Evolutionary conservation across 1,284 basidiomycete species (phyloP).

Genomic region (Coniferiporia sulphurascens): DNA sequence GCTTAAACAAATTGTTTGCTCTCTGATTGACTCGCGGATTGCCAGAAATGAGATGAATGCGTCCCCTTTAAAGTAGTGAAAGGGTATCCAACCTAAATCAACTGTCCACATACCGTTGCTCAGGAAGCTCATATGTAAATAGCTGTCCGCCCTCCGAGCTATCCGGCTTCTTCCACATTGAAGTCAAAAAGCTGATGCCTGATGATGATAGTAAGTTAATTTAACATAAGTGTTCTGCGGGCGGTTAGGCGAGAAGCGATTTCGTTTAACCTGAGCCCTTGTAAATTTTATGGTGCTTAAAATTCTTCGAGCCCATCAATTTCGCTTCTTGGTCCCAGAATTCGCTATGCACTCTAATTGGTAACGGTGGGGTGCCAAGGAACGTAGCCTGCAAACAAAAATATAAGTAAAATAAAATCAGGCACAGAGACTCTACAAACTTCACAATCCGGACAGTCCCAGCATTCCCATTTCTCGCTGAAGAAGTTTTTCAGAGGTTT

Average conservation of each 20-base stretch:
- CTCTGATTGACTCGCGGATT: constrained; percentile 33
- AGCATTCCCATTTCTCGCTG: constrained; percentile 68
- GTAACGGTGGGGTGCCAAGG: background rate
- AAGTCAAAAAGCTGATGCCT: background rate
- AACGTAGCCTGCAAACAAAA: background rate
- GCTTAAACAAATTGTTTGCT: constrained; percentile 51
- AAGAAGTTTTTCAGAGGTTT: constrained; percentile 8
- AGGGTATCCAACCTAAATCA: background rate
- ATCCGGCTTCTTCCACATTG: background rate
- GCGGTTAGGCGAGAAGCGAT: background rate
- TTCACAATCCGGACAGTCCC: constrained; percentile 57
- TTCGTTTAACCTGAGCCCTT: constrained; percentile 24
- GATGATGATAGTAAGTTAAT: background rate
- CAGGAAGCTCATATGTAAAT: constrained; percentile 39
- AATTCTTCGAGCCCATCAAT: constrained; percentile 8
- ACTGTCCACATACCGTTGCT: constrained; percentile 35
- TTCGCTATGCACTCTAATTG: constrained; percentile 1
- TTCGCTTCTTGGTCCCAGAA: constrained; percentile 11
- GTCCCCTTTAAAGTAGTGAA: constrained; percentile 40
- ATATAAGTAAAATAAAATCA: background rate
- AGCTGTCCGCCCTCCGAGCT: background rate
- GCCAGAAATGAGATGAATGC: constrained; percentile 55
- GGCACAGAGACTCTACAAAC: constrained; percentile 29
- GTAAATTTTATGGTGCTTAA: constrained; percentile 20
- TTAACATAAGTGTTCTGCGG: background rate